A percentile compares a stretch with the other conserved stretches of the same genome.
Conservation (phyloP, 805 yeast species). For the Cyberlindnera petersonii region DNA sequence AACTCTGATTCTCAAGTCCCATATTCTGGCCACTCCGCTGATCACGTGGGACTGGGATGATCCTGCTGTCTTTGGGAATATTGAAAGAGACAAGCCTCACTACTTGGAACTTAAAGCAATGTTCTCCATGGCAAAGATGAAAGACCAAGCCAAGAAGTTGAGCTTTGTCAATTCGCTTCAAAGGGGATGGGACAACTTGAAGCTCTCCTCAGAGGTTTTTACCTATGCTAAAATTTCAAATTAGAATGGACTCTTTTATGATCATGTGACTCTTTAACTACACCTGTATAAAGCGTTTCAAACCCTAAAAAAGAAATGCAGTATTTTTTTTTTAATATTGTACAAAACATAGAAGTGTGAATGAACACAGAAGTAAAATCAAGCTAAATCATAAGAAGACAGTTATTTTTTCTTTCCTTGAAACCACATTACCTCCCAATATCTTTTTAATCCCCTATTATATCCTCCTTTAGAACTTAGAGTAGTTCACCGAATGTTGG, state of each 20-base stretch:
- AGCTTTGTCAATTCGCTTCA: constrained; percentile 8
- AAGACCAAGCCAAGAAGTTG: constrained; percentile 1
- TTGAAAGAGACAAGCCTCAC: constrained; percentile 1
- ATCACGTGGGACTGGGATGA: constrained; percentile 25
- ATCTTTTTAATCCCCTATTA: too few species aligned
- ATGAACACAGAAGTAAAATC: too few species aligned
- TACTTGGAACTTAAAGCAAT: constrained; percentile 10
- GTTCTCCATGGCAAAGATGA: constrained; percentile 7
- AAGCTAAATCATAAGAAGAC: too few species aligned
- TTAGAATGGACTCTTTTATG: too few species aligned
- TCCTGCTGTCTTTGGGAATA: constrained; percentile 8
- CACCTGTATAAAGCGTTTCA: too few species aligned
- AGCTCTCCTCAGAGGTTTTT: constrained; percentile 2
- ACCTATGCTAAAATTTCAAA: too few species aligned
- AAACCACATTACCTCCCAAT: too few species aligned
- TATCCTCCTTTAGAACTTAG: constrained; percentile 16
- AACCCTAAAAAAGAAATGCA: too few species aligned
- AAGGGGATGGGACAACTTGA: constrained; percentile 13
- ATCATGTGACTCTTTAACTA: too few species aligned
- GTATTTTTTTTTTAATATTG: too few species aligned
- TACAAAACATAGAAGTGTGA: too few species aligned
- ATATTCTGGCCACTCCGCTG: constrained; percentile 9
- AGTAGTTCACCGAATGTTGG: constrained; percentile 7
- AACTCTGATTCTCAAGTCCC: constrained; percentile 17
- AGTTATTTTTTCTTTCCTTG: too few species aligned